Percentiles rank a stretch among this genome's conserved stretches.
Conservation (phyloP, 208 protist genomes). For the Crithidia thermophila region DNA sequence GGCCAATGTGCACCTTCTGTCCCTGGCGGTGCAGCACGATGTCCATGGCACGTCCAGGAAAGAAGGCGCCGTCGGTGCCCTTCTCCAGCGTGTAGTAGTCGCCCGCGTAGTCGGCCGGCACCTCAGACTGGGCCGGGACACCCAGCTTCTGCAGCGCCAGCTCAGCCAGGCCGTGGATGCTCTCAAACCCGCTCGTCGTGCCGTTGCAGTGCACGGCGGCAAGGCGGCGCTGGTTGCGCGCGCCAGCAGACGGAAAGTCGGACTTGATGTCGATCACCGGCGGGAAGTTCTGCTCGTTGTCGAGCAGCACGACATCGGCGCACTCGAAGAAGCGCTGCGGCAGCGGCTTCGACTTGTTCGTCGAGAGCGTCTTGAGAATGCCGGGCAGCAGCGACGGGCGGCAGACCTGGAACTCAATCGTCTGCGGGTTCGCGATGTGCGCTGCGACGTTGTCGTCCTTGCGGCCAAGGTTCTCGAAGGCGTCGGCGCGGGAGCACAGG, state of each 20-base stretch:
- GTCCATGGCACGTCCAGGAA: conserved; percentile 88
- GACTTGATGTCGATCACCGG: conserved; percentile 65
- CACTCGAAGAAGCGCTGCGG: conserved; percentile 98
- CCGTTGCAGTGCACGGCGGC: conserved; percentile 87
- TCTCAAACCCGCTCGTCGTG: conserved; percentile 78
- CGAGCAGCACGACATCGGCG: conserved; percentile 94
- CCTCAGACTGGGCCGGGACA: conserved; percentile 40
- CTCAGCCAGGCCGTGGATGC: conserved; percentile 77
- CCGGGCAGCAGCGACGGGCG: conserved; percentile 95
- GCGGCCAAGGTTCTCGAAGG: conserved; percentile 81
- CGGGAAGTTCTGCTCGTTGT: conserved; percentile 88
- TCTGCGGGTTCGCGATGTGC: conserved; percentile 94
- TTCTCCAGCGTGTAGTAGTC: conserved; percentile 65
- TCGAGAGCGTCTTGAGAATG: conserved; percentile 95
- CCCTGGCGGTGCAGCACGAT: conserved; percentile 76
- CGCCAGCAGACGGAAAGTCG: conserved; percentile 77
- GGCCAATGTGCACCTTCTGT: conserved; percentile 63
- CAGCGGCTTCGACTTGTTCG: conserved; percentile 92
- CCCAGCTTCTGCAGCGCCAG: conserved; percentile 79
- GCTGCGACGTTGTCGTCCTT: conserved; percentile 85
- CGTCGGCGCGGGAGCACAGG: conserved; percentile 92
- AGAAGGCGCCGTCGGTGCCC: conserved; percentile 87
- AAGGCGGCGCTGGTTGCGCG: conserved; percentile 89
- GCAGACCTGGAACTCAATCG: conserved; percentile 94
- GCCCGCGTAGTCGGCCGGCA: conserved; percentile 20